Base-by-base conservation (phyloP, 169 alveolate genomes). In the Plasmodium cynomolgi region DNA sequence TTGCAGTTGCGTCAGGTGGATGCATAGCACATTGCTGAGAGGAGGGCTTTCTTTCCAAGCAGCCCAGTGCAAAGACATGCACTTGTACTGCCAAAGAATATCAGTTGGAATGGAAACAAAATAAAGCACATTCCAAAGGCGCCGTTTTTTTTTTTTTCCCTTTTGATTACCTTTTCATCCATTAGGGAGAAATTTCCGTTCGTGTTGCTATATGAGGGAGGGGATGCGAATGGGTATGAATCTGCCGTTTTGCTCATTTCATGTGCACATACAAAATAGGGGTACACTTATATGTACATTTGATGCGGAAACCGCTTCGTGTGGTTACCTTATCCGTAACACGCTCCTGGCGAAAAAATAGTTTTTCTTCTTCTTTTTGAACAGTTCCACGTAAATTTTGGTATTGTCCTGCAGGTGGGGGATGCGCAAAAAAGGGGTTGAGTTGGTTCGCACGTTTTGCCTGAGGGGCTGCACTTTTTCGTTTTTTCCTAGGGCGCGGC, bases 271-370 rank as follows among this genome's bases (percentile, higher is more conserved):
- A 62, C 26, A 62, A 6, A 62, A 6, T 62, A 62, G 15, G 75
- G 75, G 34, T 62, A 20, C 75, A 62, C 75, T 62, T 62, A 58
- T 62, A 62, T n/a, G 75, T 62, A 20, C 75, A 62, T 20, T 29
- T 62, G 33, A 62, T 62, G 15, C 0, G 15, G 75, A 9, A 26
- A 8, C 15, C 26, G 26, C 33, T 62, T 62, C 15, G 8, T 62
- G 34, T 26, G 13, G 15, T 62, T 90, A 90, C 94, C 74, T 80
- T 62, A 90, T 90, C 20, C 54, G 71, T 80, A 90, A 81, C 11
- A 90, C 68, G 73, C 91, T 90, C 56, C 94, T 80, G 15, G 91
- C 94, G 50, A 90, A 41, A 37, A 90, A 90, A n/a, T 80, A 90
- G 47, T 90, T 90, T 80, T 79, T 90, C 15, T 62, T 90, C 62